Conservation (phyloP, 116 monocot species). For the Posidonia oceanica region DNA sequence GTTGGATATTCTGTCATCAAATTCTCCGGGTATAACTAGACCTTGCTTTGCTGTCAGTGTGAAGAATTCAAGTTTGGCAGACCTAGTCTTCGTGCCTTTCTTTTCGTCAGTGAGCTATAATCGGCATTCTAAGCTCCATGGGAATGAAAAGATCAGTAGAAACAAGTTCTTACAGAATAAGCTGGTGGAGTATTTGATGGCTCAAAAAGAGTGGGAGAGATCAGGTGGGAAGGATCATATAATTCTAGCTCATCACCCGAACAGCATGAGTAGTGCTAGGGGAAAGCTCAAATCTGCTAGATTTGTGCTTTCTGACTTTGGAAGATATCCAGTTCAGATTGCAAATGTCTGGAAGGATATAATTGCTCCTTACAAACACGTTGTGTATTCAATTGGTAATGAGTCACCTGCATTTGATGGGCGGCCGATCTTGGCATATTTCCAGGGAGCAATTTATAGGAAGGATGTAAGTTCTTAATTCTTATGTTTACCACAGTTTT, state of each 20-base stretch:
- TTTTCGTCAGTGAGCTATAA: slow-evolving; percentile 89
- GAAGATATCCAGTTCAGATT: slow-evolving; percentile 52
- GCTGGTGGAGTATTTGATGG: slow-evolving; percentile 41
- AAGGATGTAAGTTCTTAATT: slow-evolving; percentile 53
- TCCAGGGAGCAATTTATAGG: slow-evolving; percentile 82
- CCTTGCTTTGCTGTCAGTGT: slow-evolving; percentile 53
- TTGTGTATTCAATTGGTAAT: slow-evolving; percentile 31
- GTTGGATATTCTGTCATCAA: slow-evolving; percentile 59
- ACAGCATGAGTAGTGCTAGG: slow-evolving; percentile 68
- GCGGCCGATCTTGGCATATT: slow-evolving; percentile 63
- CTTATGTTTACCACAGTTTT: no score
- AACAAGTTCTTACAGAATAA: slow-evolving; percentile 55
- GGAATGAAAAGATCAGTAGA: slow-evolving; percentile 22
- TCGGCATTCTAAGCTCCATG: slow-evolving; percentile 37
- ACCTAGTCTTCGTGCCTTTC: slow-evolving; percentile 87
- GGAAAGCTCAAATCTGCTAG: slow-evolving; percentile 48
- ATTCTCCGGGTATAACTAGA: slow-evolving; percentile 5
- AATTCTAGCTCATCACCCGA: slow-evolving; percentile 83
- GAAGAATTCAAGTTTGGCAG: slow-evolving; percentile 33
- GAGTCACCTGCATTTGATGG: slow-evolving; percentile 36
- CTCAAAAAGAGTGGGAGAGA: slow-evolving; percentile 59
- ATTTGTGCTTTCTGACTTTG: slow-evolving; percentile 84
- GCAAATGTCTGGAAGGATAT: slow-evolving; percentile 82
- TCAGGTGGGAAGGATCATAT: slow-evolving; percentile 66
- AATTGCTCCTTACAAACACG: slow-evolving; percentile 84